These are phyloP conservation scores for Tagetes patula DNA, from an alignment of 129 eudicot species.

Conservation along the genomic window DNA sequence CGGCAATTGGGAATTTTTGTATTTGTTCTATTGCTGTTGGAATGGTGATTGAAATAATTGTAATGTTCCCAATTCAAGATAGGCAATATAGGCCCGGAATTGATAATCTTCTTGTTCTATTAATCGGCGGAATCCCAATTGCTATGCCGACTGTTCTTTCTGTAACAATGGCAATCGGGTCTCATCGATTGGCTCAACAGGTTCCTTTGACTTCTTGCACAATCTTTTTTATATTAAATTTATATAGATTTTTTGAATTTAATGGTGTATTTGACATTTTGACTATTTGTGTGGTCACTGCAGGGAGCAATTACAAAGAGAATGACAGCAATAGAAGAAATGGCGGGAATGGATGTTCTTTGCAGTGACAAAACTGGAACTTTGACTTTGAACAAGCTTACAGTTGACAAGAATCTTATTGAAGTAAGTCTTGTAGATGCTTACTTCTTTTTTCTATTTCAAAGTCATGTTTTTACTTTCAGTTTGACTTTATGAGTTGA, in stretches of 20 bases:
- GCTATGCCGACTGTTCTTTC: conserved; percentile 99
- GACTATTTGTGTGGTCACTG: background rate
- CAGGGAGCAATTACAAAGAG: conserved; percentile 99
- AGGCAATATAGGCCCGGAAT: conserved; percentile 91
- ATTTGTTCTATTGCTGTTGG: conserved; percentile 98
- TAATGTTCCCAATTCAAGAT: conserved; percentile 93
- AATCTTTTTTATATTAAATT: conserved; percentile 8
- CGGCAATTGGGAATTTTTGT: conserved; percentile 98
- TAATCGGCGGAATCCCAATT: conserved; percentile 97
- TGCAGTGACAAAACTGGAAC: conserved; percentile 99
- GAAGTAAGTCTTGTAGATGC: conserved; percentile 47
- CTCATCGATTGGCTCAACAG: conserved; percentile 97
- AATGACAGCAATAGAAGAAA: conserved; percentile 99
- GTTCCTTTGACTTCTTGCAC: conserved; percentile 37
- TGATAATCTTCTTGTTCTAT: conserved; percentile 97
- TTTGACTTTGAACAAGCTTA: conserved; percentile 84
- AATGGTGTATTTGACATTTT: background rate
- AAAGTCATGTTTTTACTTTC: background rate
- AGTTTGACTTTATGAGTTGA: conserved; percentile 12
- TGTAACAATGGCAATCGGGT: conserved; percentile 98
- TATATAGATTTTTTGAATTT: background rate
- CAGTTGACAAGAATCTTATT: conserved; percentile 94
- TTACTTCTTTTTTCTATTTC: background rate
- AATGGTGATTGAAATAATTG: conserved; percentile 84
- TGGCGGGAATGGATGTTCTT: conserved; percentile 99